Evolutionary conservation across 345 rosid genomes (phyloP), one percentile per base, ranked within the genome.

Genomic region (Theobroma cacao): DNA sequence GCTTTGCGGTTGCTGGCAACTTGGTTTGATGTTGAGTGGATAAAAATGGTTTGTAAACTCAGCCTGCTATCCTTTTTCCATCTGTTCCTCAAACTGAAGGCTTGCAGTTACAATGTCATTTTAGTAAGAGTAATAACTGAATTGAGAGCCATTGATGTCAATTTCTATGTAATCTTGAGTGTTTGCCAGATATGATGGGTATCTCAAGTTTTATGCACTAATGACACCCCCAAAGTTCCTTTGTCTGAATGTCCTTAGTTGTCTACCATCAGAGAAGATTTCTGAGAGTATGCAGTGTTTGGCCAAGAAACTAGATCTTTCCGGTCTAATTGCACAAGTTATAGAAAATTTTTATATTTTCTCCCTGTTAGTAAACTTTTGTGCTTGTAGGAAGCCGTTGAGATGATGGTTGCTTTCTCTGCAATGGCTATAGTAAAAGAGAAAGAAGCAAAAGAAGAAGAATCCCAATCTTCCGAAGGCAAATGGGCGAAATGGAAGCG

Each of bases 11-110:
- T 92, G 82, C 85, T 95, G 77, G 88, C 97, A 34, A 85, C 95
- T 67, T 95, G 99, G 98, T 87, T 95, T 72, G 89, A 95, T 80
- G 76, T 95, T 82, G 85, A 88, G 84, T 93, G 97, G 97, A 87
- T 82, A 59, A 87, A 87, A 88, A 90, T 95, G 98, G 99, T 96
- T 34, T 60, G 97, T 86, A 75, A 33, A 18, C 45, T 68, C 68
- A 50, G 36, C 45, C 70, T 74, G 63, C 48, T 77, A 31, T 22
- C 22, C 22, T 43, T 34, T 77, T 34, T 72, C 4, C 2, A 65
- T 50, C 48, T 18, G 1, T 36, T n/a, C 62, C 24, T 33, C 28
- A 31, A 47, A 12, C 20, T 52, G 28, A n/a, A 60, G 61, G 56
- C 72, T 68, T 68, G 72, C 58, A 47, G 38, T 47, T 28, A 47